phyloP scores from a whole-genome alignment of 140 eudicot species.

The Ambrosia hybrid region DNA sequence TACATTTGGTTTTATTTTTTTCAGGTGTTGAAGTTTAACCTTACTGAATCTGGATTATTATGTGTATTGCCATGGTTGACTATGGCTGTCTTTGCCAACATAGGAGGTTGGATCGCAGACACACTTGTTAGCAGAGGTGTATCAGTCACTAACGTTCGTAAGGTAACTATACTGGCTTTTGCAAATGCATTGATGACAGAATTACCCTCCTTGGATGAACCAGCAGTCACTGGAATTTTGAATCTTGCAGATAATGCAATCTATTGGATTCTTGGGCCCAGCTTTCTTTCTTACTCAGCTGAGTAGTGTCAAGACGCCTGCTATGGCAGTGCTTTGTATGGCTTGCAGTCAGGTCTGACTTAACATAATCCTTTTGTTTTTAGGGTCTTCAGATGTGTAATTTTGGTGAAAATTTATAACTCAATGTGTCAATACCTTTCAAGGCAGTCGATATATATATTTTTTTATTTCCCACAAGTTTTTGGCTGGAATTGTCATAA shows the following conservation, averaged over 20 bases:
- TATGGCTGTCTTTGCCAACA: slow-evolving; percentile 90
- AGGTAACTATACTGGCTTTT: slow-evolving; percentile 43
- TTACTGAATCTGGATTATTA: slow-evolving; percentile 81
- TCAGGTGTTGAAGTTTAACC: slow-evolving; percentile 92
- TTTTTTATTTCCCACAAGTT: no score
- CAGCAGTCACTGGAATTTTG: slow-evolving; percentile 4
- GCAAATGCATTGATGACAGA: slow-evolving; percentile 11
- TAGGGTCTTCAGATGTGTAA: no score
- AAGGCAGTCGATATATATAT: no score
- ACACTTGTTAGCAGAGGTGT: slow-evolving; percentile 78
- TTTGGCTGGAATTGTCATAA: no score
- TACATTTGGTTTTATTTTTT: not conserved
- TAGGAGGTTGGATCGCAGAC: slow-evolving; percentile 98
- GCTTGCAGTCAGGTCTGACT: slow-evolving; percentile 87
- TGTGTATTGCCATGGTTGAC: slow-evolving; percentile 95
- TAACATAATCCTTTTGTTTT: slow-evolving; percentile 8
- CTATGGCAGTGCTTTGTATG: slow-evolving; percentile 89
- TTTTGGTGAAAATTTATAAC: no score
- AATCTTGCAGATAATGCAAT: slow-evolving; percentile 80
- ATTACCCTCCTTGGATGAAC: not conserved
- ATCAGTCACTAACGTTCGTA: slow-evolving; percentile 82
- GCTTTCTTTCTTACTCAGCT: slow-evolving; percentile 85
- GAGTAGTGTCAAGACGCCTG: slow-evolving; percentile 78
- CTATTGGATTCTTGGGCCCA: slow-evolving; percentile 91
- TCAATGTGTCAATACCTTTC: no score